Base-by-base conservation (phyloP, 306 rosid species). In the Vigna radiata region DNA sequence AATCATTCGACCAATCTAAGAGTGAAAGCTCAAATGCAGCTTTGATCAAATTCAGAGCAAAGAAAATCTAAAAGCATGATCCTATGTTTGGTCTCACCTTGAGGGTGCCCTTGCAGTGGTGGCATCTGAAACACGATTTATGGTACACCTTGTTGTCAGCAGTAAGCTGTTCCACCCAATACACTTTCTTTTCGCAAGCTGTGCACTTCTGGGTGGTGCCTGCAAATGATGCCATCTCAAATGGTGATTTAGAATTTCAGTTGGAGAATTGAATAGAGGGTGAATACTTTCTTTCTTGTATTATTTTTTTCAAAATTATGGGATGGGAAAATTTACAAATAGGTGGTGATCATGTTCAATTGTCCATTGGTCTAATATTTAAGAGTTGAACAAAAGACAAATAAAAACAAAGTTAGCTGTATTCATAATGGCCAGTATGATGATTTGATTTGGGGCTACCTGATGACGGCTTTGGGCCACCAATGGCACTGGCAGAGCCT, bases 71-170 rank as follows among this genome's bases (percentile, higher is more conserved):
- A 79, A 76, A 73, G 61, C 49, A 46, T n/a, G 76, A 13, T 12
- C 2, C 6, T 33, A 17, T 10, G 58, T 25, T 23, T 41, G 46
- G 17, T 62, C 63, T 60, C 1, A 77, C 99, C 99, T 90, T 92
- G 84, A 95, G 97, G 81, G 97, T 92, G 54, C 97, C 90, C 84
- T 92, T 95, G 89, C 99, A 95, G 78, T 95, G 99, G 82, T 90
- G 96, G 79, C 99, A 95, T 82, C 89, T 92, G 83, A 95, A 95
- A 82, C 99, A 95, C 36, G 91, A 90, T 73, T 89, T 92, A 83
- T 95, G 99, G 68, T 89, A 95, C 76, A 88, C 91, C 79, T 84
- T 92, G 85, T 78, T 79, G 66, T 95, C 99, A 85, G 97, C 94
- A 78, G 91, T 87, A 6, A 89, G 97, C 84, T 95, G 87, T 82